phyloP scores from a whole-genome alignment of 2,329 filamentous ascomycete genomes.

The Xylariaceae sp. region DNA sequence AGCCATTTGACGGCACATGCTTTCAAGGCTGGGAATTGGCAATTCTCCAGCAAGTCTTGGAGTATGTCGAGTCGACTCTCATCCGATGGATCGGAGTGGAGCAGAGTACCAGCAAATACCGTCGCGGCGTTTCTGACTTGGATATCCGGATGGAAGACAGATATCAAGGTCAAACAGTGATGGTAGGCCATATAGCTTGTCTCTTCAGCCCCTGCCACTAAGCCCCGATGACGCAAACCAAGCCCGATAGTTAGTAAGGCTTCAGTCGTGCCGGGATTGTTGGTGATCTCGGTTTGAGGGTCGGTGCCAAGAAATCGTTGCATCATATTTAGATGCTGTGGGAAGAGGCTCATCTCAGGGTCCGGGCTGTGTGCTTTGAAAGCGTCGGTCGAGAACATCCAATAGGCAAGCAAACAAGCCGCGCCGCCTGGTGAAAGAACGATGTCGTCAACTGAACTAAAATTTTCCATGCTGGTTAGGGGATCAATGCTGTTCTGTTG shows the following conservation, averaged over 20 bases:
- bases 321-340: slow-evolving; percentile 52
- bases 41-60: slow-evolving; percentile 60
- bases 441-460: slow-evolving; percentile 46
- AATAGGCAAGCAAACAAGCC: slow-evolving; percentile 56
- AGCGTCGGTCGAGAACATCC: slow-evolving; percentile 56
- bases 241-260: slow-evolving; percentile 55
- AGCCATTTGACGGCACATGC: slow-evolving; percentile 60
- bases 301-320: slow-evolving; percentile 49
- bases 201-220: slow-evolving; percentile 35
- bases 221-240: slow-evolving; percentile 50
- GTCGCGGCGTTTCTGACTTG: slow-evolving; percentile 52
- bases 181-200: slow-evolving; percentile 54
- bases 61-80: slow-evolving; percentile 56
- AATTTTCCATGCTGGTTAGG: slow-evolving; percentile 43
- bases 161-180: slow-evolving; percentile 52
- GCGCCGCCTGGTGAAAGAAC: slow-evolving; percentile 55
- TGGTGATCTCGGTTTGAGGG: slow-evolving; percentile 44
- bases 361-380: slow-evolving; percentile 52
- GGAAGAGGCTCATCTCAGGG: slow-evolving; percentile 54
- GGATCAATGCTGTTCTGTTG: slow-evolving; percentile 41
- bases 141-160: slow-evolving; percentile 52
- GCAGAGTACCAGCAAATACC: slow-evolving; percentile 46
- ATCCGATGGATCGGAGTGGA: slow-evolving; percentile 56
- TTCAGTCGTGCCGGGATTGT: slow-evolving; percentile 52
- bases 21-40: slow-evolving; percentile 57